These are phyloP conservation scores for Nothopassalora personata DNA, from an alignment of 2,329 filamentous ascomycete genomes.

Conservation along the genomic window DNA sequence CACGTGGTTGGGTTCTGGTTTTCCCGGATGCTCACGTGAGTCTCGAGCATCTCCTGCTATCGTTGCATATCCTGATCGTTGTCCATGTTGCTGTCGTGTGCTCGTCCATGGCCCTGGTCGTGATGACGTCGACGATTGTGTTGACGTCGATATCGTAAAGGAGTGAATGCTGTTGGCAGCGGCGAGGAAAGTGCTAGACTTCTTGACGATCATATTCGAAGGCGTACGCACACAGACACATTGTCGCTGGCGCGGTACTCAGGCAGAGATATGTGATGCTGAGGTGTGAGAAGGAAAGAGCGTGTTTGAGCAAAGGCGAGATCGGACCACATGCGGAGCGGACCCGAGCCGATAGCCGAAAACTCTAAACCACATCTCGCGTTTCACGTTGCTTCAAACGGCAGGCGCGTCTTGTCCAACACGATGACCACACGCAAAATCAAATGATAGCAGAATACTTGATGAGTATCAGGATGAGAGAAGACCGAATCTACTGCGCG, in stretches of 20 bases:
- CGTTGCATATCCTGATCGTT: constrained; percentile 28
- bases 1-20: constrained; percentile 16
- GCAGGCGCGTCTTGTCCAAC: background rate
- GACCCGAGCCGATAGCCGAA: background rate
- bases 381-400: background rate
- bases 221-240: constrained; percentile 14
- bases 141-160: constrained; percentile 24
- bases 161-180: constrained; percentile 27
- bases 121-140: constrained; percentile 40
- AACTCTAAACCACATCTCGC: background rate
- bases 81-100: constrained; percentile 27
- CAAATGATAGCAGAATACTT: no score
- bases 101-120: constrained; percentile 27
- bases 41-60: constrained; percentile 24
- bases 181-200: constrained; percentile 30
- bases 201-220: constrained; percentile 36
- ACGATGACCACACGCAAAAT: background rate
- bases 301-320: constrained; percentile 5
- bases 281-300: constrained; percentile 1
- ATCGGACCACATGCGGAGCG: background rate
- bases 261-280: background rate
- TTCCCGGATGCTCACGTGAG: constrained; percentile 22
- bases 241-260: constrained; percentile 10
- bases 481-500: no score
- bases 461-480: no score